These are phyloP conservation scores for Daedaleopsis sinensis DNA, from an alignment of 768 basidiomycete genomes.

Conservation along the genomic window DNA sequence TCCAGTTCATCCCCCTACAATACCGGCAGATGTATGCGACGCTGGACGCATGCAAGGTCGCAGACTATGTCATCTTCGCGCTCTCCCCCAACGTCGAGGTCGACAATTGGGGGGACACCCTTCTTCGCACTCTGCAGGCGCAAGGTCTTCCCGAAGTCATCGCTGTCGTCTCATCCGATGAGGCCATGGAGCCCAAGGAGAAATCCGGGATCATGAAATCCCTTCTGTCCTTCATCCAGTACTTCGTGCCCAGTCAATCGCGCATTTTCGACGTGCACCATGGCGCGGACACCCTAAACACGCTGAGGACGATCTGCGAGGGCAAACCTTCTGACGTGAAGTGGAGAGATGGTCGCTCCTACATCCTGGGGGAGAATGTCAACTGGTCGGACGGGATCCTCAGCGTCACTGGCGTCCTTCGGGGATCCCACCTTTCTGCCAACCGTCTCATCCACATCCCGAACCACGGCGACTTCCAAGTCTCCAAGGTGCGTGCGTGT, in stretches of 20 bases:
- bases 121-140: slow-evolving; percentile 85
- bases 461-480: slow-evolving; percentile 85
- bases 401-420: slow-evolving; percentile 79
- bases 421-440: slow-evolving; percentile 78
- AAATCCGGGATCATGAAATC: slow-evolving; percentile 78
- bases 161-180: slow-evolving; percentile 61
- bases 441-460: slow-evolving; percentile 89
- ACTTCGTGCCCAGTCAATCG: slow-evolving; percentile 86
- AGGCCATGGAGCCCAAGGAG: slow-evolving; percentile 59
- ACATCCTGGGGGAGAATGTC: slow-evolving; percentile 71
- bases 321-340: slow-evolving; percentile 78
- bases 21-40: slow-evolving; percentile 74
- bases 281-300: slow-evolving; percentile 67
- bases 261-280: slow-evolving; percentile 74
- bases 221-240: slow-evolving; percentile 90
- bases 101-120: slow-evolving; percentile 80
- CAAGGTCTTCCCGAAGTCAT: slow-evolving; percentile 89
- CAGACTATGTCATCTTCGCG: slow-evolving; percentile 88
- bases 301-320: slow-evolving; percentile 80
- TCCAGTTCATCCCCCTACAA: slow-evolving; percentile 83
- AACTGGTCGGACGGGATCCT: slow-evolving; percentile 67
- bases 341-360: slow-evolving; percentile 83
- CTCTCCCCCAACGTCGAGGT: slow-evolving; percentile 86
- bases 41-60: slow-evolving; percentile 83
- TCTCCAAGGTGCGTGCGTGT: slow-evolving; percentile 62